Evolutionary conservation across 805 yeast genomes (phyloP).

Genomic region (Candida coquimbonensis): DNA sequence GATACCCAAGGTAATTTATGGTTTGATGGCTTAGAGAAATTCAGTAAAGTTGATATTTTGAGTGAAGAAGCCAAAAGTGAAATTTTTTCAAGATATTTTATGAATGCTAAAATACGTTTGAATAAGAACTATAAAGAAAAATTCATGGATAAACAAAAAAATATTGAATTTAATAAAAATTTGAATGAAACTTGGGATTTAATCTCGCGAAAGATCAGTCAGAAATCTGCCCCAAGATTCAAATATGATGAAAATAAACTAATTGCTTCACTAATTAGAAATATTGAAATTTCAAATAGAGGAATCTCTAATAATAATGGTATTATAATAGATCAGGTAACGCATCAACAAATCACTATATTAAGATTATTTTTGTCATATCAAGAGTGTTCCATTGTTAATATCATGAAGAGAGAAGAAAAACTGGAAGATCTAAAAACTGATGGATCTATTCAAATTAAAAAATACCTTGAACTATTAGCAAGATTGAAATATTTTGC

Average conservation of each 20-base stretch:
- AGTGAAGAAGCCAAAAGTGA: conserved; percentile 1
- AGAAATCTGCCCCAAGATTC: conserved; percentile 26
- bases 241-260: conserved; percentile 24
- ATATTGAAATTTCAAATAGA: conserved; percentile 59
- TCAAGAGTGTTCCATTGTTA: neutral
- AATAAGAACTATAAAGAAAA: too few relatives aligned
- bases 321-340: conserved; percentile 47
- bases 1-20: conserved; percentile 9
- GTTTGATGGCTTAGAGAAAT: conserved; percentile 13
- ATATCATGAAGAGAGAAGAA: conserved; percentile 29
- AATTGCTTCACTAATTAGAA: conserved; percentile 51
- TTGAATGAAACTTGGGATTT: conserved; percentile 6
- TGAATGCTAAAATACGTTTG: too few relatives aligned
- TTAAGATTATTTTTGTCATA: conserved; percentile 30
- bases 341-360: conserved; percentile 54
- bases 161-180: neutral
- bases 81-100: too few relatives aligned
- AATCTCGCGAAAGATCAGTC: conserved; percentile 20
- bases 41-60: conserved; percentile 5
- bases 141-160: too few relatives aligned
- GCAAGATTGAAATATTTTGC: conserved; percentile 31
- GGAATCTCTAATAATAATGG: conserved; percentile 36
- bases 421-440: neutral
- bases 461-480: conserved; percentile 17
- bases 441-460: neutral